Conservation (phyloP, 2,329 filamentous ascomycete genomes). For the Cadophora luteo-olivacea region DNA sequence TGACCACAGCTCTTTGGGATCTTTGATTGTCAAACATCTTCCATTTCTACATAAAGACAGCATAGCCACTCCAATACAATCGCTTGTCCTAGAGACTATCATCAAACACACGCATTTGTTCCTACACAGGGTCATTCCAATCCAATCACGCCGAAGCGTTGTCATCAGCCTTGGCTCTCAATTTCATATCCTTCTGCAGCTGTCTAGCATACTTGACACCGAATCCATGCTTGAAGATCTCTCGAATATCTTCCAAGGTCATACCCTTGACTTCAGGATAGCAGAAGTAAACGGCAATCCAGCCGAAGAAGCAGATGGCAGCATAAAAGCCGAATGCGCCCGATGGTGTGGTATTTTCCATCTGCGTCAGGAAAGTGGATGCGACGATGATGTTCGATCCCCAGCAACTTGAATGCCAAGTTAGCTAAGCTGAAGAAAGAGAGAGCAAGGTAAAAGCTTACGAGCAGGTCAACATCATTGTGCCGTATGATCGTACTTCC, state of each 20-base stretch:
- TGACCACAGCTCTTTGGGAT: too few species aligned
- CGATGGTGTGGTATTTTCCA: conserved; percentile 60
- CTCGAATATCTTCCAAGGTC: conserved; percentile 57
- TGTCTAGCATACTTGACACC: conserved; percentile 51
- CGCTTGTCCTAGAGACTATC: too few species aligned
- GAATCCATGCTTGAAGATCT: conserved; percentile 55
- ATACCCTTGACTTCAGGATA: conserved; percentile 62
- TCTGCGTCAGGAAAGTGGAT: conserved; percentile 68
- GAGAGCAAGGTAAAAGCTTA: too few species aligned
- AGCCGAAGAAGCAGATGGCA: conserved; percentile 55
- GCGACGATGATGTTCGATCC: conserved; percentile 49
- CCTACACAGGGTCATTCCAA: background rate
- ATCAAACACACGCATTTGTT: too few species aligned
- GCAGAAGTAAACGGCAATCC: conserved; percentile 54
- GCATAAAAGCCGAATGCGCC: conserved; percentile 60
- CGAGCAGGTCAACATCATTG: conserved; percentile 62
- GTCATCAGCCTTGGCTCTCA: conserved; percentile 14
- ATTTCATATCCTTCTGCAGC: conserved; percentile 41
- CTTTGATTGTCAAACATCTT: too few species aligned
- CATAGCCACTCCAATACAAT: too few species aligned
- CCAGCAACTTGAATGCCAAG: conserved; percentile 55
- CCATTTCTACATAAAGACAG: too few species aligned
- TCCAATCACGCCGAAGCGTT: background rate
- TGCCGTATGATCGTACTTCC: conserved; percentile 64
- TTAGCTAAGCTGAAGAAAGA: background rate